Evolutionary conservation across 2,329 filamentous ascomycete genomes (phyloP), one percentile per base, ranked within the genome.

Genomic region (Nemania sp.): DNA sequence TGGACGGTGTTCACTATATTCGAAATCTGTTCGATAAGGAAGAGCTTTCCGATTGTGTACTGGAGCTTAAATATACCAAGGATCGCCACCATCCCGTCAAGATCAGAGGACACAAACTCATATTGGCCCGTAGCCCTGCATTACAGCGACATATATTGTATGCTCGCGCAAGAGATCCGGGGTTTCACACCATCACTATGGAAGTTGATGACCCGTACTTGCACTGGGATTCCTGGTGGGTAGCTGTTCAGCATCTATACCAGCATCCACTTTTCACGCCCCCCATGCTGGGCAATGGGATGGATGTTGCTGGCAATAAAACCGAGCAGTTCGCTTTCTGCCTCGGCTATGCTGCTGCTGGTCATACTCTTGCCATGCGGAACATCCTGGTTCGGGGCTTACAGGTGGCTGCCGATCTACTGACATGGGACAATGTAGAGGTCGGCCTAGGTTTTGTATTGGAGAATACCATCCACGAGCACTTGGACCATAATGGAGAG

Each of bases 281-380:
- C 1, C 58, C 57, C 11, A 61, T 71, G n/a, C 20, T 70, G 9
- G 52, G 49, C 31, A 64, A 68, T 40, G 66, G 65, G 62, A 48
- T 65, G 55, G 58, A 65, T 64, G 75, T 65, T 63, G 70, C 75
- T 49, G 71, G 76, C 19, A 69, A 73, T 44, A 59, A 70, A 39
- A 61, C 65, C 19, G 77, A 79, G 6, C 76, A 75, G 17, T 77
- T 83, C 53, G 72, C 77, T 26, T 81, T 82, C 57, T 80, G 79
- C n/a, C 70, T 90, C 17, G 82, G 83, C 20, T 88, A 88, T 63
- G 80, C 84, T 40, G 83, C 85, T 22, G 80, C 84, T 5, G 86
- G 85, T 0, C 75, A 80, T 44, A 72, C 83, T 33, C 73, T 90
- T 14, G 73, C 75, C 34, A 79, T 86, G 65, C 74, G 73, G 2